Base-by-base conservation (phyloP, 129 eudicot species). In the Chrysanthemum seticuspe region DNA sequence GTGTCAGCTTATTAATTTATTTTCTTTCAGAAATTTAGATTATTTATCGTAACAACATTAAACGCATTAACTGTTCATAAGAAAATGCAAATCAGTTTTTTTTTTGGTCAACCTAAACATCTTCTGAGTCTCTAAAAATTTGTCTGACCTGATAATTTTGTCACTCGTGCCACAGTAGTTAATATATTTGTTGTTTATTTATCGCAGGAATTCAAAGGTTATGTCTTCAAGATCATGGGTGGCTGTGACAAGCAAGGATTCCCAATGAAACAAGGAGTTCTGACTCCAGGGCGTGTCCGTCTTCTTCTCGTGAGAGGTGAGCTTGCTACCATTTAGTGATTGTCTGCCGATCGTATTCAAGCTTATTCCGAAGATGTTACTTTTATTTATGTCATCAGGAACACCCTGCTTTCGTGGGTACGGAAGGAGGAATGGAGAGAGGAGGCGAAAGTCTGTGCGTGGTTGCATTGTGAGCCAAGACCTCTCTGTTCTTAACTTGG, bases 181-280 rank as follows among this genome's bases (percentile, higher is more conserved):
- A 2, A 3, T 54, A 21, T 15, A 11, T 1, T 61, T 16, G 0
- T 16, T 36, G 34, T 58, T 9, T 21, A 67, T 14, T 48, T 36
- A 27, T 19, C 7, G 31, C 58, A 85, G 94, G 88, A 85, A 54
- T 87, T 85, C 78, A 86, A 89, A 77, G 96, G 96, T 19, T 89
- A 89, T 40, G 91, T 89, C 0, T 89, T 89, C 84, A 89, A 89
- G 79, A 89, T 89, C 60, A 89, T 86, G 96, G 96, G 96, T 51
- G 96, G 96, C 2, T 89, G 96, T 77, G 96, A 89, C 88, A 89
- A 89, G 76, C 96, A 88, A 74, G 95, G 91, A 5, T 88, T 85
- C 71, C 95, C 95, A 4, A 88, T 88, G 95, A 88, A 88, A 73
- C 91, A 89, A 78, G 96, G 96, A 74, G 96, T 89, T 57, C 75